Percentiles rank a stretch among this genome's conserved stretches.
These are phyloP conservation scores for Avicennia marina DNA, from an alignment of 257 asterid species.

Conservation along the genomic window DNA sequence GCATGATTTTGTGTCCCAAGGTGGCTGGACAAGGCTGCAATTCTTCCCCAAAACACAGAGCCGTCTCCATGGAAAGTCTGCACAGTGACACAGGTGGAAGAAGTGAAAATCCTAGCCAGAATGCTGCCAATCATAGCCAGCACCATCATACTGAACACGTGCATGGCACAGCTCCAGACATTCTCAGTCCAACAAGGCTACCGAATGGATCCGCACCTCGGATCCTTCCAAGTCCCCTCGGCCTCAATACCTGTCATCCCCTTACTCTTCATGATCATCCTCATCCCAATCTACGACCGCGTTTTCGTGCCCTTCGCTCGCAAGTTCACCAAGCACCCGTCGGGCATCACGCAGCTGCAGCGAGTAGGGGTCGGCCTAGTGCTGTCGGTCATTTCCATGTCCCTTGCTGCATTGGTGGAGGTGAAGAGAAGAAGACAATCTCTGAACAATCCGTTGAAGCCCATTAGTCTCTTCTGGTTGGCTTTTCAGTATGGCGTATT, in stretches of 20 bases:
- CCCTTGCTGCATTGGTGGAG: conserved; percentile 54
- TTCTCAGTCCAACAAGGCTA: conserved; percentile 67
- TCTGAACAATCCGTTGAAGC: conserved; percentile 30
- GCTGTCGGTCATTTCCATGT: conserved; percentile 61
- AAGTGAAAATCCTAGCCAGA: conserved; percentile 54
- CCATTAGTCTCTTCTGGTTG: conserved; percentile 68
- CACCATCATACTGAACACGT: conserved; percentile 66
- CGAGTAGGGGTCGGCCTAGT: conserved; percentile 68
- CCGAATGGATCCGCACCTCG: conserved; percentile 52
- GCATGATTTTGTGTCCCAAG: conserved; percentile 13
- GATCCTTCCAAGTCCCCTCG: conserved; percentile 57
- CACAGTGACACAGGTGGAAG: conserved; percentile 70
- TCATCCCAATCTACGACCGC: conserved; percentile 56
- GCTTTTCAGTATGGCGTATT: conserved; percentile 57
- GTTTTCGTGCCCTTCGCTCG: conserved; percentile 49
- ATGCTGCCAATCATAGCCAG: conserved; percentile 66
- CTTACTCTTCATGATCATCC: conserved; percentile 45
- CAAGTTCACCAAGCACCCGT: conserved; percentile 49
- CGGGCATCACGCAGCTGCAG: conserved; percentile 64
- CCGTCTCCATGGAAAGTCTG: conserved; percentile 55
- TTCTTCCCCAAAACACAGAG: conserved; percentile 25
- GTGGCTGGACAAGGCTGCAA: conserved; percentile 68
- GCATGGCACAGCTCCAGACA: conserved; percentile 76
- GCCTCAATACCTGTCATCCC: conserved; percentile 66
- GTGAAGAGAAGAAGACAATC: conserved; percentile 48